phyloP scores from a whole-genome alignment of 2,329 filamentous ascomycete genomes.

The Penicillium nordicum region DNA sequence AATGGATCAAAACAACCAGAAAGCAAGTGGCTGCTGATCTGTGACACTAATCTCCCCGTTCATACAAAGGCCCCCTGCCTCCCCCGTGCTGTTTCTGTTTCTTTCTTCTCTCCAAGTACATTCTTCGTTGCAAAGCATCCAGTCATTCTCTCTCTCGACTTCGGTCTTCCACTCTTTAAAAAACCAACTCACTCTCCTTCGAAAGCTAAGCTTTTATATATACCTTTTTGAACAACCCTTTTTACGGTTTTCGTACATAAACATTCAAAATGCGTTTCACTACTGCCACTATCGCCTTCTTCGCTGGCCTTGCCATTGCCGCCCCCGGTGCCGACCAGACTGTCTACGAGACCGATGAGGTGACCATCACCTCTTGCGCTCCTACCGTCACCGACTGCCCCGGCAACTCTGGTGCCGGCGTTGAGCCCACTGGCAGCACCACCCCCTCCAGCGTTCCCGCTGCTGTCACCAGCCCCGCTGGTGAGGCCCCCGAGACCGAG shows the following conservation, averaged over 20 bases:
- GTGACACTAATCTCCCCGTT: constrained; percentile 37
- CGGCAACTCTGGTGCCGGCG: constrained; percentile 17
- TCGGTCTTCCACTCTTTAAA: constrained; percentile 46
- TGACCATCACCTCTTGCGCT: constrained; percentile 62
- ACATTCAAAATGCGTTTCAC: constrained; percentile 46
- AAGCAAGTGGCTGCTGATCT: constrained; percentile 23
- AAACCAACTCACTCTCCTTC: constrained; percentile 13
- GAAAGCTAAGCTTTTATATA: constrained; percentile 29
- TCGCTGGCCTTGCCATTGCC: constrained; percentile 42
- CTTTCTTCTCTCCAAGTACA: constrained; percentile 31
- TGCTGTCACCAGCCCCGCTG: constrained; percentile 14
- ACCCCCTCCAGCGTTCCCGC: constrained; percentile 14
- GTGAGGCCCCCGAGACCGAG: constrained; percentile 6
- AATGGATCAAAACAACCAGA: neutral
- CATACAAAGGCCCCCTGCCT: constrained; percentile 36
- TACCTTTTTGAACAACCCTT: constrained; percentile 26
- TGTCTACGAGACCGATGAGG: constrained; percentile 57
- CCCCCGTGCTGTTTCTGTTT: constrained; percentile 23
- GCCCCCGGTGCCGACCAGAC: constrained; percentile 40
- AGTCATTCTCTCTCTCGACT: constrained; percentile 39
- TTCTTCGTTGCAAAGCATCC: constrained; percentile 33
- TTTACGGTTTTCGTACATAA: constrained; percentile 29
- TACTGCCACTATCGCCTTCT: constrained; percentile 39
- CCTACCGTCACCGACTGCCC: constrained; percentile 61
- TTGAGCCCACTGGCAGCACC: constrained; percentile 14